These are phyloP conservation scores for Fusarium annulatum DNA, from an alignment of 2,329 filamentous ascomycete genomes.

Conservation along the genomic window DNA sequence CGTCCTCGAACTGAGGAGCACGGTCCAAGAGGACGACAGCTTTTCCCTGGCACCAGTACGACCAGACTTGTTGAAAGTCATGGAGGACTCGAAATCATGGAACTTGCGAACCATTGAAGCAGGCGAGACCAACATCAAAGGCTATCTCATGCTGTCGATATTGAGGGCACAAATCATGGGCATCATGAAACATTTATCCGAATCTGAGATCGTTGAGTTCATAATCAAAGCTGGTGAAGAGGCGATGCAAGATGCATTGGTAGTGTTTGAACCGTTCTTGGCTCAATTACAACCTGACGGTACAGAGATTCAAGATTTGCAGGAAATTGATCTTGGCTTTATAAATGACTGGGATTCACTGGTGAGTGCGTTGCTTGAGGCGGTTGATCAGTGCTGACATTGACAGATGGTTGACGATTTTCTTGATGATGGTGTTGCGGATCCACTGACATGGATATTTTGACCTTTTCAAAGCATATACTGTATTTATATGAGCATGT, in stretches of 20 bases:
- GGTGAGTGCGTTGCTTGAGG: slow-evolving; percentile 8
- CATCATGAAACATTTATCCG: slow-evolving; percentile 50
- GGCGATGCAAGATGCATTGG: slow-evolving; percentile 48
- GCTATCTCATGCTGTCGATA: slow-evolving; percentile 55
- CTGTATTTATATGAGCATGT: rapidly evolving
- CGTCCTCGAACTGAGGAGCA: slow-evolving; percentile 54
- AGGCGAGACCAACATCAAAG: slow-evolving; percentile 67
- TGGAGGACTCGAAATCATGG: slow-evolving; percentile 57
- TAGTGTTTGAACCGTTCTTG: slow-evolving; percentile 49
- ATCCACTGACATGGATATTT: slow-evolving; percentile 22
- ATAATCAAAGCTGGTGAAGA: slow-evolving; percentile 54
- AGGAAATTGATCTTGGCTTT: slow-evolving; percentile 6
- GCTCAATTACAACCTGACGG: slow-evolving; percentile 18
- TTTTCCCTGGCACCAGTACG: slow-evolving; percentile 50
- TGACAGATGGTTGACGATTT: slow-evolving; percentile 20
- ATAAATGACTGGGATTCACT: slow-evolving; percentile 43
- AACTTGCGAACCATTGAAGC: slow-evolving; percentile 53
- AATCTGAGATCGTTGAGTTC: slow-evolving; percentile 48
- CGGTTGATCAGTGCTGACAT: not conserved
- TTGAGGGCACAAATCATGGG: slow-evolving; percentile 55
- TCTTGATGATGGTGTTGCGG: slow-evolving; percentile 1
- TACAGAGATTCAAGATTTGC: not conserved
- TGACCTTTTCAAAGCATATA: not conserved
- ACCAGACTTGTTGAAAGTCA: slow-evolving; percentile 55
- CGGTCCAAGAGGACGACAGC: slow-evolving; percentile 55